These are phyloP conservation scores for Dovyalis caffra DNA, from an alignment of 345 rosid genomes.

Conservation along the genomic window DNA sequence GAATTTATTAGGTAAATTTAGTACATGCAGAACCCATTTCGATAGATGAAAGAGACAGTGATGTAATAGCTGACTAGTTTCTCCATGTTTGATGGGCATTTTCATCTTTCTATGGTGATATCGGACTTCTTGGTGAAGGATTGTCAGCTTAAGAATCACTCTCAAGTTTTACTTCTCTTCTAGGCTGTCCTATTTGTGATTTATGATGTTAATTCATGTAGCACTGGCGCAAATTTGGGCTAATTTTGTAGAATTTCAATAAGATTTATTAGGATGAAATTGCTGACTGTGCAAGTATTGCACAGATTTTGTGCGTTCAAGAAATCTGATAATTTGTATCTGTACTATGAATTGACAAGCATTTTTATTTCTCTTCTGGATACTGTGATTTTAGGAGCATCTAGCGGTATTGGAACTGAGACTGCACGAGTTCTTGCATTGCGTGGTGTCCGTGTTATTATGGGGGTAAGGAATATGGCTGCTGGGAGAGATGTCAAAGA, in stretches of 20 bases:
- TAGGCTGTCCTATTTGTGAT: not conserved
- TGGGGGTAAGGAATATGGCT: constrained; percentile 34
- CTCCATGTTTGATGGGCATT: no score
- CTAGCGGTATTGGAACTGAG: constrained; percentile 75
- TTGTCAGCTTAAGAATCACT: no score
- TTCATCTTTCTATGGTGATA: no score
- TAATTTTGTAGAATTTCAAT: not conserved
- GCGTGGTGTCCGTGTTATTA: constrained; percentile 29
- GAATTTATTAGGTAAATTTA: no score
- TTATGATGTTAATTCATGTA: not conserved
- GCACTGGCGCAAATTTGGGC: not conserved
- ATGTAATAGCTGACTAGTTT: no score
- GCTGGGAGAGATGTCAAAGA: constrained; percentile 34
- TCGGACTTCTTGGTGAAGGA: no score
- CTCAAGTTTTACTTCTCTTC: not conserved
- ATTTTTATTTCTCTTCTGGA: not conserved
- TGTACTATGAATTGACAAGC: not conserved
- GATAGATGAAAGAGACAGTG: no score
- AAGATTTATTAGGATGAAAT: not conserved
- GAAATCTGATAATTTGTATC: not conserved
- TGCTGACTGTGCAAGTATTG: not conserved
- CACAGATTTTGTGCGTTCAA: not conserved
- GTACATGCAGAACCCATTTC: no score
- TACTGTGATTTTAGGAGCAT: constrained; percentile 51
- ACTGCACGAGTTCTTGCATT: constrained; percentile 47